These are phyloP conservation scores for Alloteropsis semialata DNA, from an alignment of 176 grass and related monocot species.

Conservation along the genomic window DNA sequence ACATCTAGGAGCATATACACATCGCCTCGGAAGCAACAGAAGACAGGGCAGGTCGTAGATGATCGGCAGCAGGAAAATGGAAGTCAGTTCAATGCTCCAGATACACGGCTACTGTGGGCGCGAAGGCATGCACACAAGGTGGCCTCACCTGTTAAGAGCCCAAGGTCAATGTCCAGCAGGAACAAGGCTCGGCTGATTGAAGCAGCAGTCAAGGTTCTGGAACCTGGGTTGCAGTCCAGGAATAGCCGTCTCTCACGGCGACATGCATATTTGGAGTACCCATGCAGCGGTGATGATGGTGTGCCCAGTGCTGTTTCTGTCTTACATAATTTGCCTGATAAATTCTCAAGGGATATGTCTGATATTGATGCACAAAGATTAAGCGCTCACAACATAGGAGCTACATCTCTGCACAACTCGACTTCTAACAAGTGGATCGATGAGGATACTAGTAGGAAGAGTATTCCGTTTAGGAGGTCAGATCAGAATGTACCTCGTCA, in stretches of 20 bases:
- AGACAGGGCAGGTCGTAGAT: slow-evolving; percentile 12
- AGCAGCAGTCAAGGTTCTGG: slow-evolving; percentile 62
- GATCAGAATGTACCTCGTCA: slow-evolving; percentile 13
- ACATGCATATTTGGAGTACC: slow-evolving; percentile 32
- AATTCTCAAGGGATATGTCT: slow-evolving; percentile 6
- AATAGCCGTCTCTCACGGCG: neutral
- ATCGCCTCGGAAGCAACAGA: slow-evolving; percentile 43
- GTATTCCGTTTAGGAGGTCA: slow-evolving; percentile 26
- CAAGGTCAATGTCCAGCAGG: slow-evolving; percentile 54
- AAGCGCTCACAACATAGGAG: neutral
- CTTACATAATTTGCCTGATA: slow-evolving; percentile 3
- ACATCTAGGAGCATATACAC: slow-evolving; percentile 26
- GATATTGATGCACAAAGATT: slow-evolving; percentile 5
- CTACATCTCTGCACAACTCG: slow-evolving; percentile 15
- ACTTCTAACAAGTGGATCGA: slow-evolving; percentile 23
- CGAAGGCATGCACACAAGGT: slow-evolving; percentile 36
- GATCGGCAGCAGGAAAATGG: neutral
- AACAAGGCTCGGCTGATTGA: slow-evolving; percentile 65
- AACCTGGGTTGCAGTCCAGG: slow-evolving; percentile 59
- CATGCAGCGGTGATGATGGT: neutral
- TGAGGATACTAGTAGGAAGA: slow-evolving; percentile 21
- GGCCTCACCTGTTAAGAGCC: slow-evolving; percentile 50
- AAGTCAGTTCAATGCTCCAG: slow-evolving; percentile 1
- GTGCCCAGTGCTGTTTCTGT: neutral
- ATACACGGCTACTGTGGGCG: slow-evolving; percentile 22